Percentiles rank a stretch among this genome's conserved stretches.
phyloP scores from a whole-genome alignment of 225 moss, liverwort and hornwort genomes.

The Climacium dendroides region DNA sequence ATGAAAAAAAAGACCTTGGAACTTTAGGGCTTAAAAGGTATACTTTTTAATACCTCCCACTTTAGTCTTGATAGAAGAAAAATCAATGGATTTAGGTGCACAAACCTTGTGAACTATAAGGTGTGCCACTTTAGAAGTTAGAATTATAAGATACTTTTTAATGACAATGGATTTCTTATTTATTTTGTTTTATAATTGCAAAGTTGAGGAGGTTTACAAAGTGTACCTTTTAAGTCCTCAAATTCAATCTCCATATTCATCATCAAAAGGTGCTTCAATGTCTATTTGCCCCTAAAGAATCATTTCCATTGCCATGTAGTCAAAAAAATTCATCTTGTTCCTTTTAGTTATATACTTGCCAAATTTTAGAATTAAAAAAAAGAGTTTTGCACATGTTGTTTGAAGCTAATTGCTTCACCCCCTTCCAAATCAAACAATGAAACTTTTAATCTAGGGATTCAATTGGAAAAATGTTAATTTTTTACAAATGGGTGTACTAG shows the following conservation, averaged over 20 bases:
- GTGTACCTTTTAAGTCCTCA: background rate
- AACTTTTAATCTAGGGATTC: fast-evolving
- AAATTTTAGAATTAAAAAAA: background rate
- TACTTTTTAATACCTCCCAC: background rate
- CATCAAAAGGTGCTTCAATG: background rate
- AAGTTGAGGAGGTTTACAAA: too few relatives aligned
- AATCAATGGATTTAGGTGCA: background rate
- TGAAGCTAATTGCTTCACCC: background rate
- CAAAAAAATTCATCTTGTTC: background rate
- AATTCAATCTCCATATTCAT: background rate
- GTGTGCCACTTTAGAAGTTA: background rate
- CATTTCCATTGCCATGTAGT: background rate
- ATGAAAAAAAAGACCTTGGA: background rate
- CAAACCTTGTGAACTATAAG: background rate
- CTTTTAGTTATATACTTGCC: too few relatives aligned
- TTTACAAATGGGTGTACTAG: fast-evolving
- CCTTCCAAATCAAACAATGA: fast-evolving
- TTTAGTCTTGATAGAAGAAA: background rate
- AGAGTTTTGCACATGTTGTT: background rate
- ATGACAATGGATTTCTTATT: background rate
- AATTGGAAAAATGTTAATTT: fast-evolving
- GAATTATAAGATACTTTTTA: background rate
- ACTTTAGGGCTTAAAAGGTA: background rate
- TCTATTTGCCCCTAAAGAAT: background rate
- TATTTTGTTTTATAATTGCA: too few relatives aligned